Percentiles rank a stretch among this genome's conserved stretches.
These are phyloP conservation scores for Microsporum canis DNA, from an alignment of 2,329 filamentous ascomycete genomes.

Conservation along the genomic window DNA sequence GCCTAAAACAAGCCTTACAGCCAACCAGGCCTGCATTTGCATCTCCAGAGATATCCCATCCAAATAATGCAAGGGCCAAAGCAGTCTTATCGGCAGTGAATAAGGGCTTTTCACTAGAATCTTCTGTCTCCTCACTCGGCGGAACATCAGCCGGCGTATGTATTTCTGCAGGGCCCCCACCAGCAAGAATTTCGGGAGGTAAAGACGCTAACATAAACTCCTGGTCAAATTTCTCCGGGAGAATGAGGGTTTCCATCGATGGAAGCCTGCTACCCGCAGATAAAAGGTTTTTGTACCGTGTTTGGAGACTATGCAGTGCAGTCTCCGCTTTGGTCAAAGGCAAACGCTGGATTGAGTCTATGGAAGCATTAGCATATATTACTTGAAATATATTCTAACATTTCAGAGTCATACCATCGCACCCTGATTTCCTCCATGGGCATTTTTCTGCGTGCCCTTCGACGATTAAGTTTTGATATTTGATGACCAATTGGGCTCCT, in stretches of 20 bases:
- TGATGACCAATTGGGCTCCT: conserved; percentile 58
- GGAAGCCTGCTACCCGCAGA: conserved; percentile 31
- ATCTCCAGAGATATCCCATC: conserved; percentile 55
- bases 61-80: conserved; percentile 57
- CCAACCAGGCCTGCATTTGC: conserved; percentile 52
- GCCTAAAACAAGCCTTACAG: conserved; percentile 76
- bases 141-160: background rate
- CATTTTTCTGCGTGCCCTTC: conserved; percentile 69
- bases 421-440: conserved; percentile 77
- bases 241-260: conserved; percentile 20
- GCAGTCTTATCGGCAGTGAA: conserved; percentile 48
- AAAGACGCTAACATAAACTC: conserved; percentile 9
- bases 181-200: background rate
- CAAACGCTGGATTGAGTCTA: conserved; percentile 54
- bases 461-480: conserved; percentile 62
- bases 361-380: conserved; percentile 14
- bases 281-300: conserved; percentile 51
- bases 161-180: background rate
- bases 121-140: background rate
- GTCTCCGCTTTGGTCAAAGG: conserved; percentile 51
- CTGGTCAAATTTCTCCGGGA: conserved; percentile 25
- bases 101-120: conserved; percentile 12
- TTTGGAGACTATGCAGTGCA: conserved; percentile 48
- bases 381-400: background rate
- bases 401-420: conserved; percentile 51